Evolutionary conservation across 192 early-diverging fungal genomes (phyloP), one percentile per base, ranked within the genome.

Genomic region (Linnemannia elongata): DNA sequence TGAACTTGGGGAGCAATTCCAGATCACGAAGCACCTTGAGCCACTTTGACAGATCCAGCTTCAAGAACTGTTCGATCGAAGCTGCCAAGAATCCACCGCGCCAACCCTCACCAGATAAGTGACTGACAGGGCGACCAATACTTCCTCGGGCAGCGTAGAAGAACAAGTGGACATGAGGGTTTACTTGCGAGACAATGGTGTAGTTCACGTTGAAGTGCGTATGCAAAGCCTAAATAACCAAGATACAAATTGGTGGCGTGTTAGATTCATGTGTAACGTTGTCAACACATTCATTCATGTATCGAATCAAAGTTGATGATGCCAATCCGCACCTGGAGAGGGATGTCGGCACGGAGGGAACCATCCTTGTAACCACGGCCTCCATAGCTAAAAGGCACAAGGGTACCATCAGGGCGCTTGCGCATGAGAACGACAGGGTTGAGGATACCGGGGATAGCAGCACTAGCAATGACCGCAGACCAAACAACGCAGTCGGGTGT

Each of bases 41-140:
- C 94, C 96, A 97, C 82, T 98, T 97, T 52, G 92, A 94, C 24
- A 98, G 88, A 52, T 98, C 97, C 20, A 98, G 92, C 81, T 96
- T 96, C 57, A 97, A 88, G 72, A 94, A 90, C 74, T 97, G 96
- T 78, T 96, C 95, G 27, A 97, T 82, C 0, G 93, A 92, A 6
- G 96, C 94, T 1, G 93, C 91, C 24, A 98, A 41, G 87, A 97
- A 97, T n/a, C 97, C 97, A 54, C 98, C 98, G 24, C 97, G 92
- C 96, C 96, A 97, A n/a, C 94, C 94, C 55, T 91, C 90, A 39
- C 96, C 96, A 52, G 80, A 77, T n/a, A 93, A 85, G 81, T 95
- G 94, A 20, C 92, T 91, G 12, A 94, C 93, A 24, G 97, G 97
- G 80, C 92, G 89, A 22, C 97, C 97, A 22, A 96, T 83, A 30